Evolutionary conservation across 129 eudicot species (phyloP).

Genomic region (Flaveria brownii): DNA sequence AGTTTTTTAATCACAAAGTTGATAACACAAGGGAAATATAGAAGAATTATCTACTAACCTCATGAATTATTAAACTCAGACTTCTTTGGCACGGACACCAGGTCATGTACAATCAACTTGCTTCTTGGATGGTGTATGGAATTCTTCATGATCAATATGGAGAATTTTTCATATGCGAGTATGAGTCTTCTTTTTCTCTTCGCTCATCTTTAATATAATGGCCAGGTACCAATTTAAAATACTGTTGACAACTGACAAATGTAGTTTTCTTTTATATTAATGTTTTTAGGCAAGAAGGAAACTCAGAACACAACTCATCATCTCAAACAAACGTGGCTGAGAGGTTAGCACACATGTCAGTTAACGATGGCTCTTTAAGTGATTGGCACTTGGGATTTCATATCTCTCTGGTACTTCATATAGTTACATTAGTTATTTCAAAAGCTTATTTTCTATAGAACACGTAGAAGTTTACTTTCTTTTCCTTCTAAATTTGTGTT

Average conservation of each 20-base stretch:
- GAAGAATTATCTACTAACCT: background rate
- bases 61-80: constrained; percentile 38
- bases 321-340: constrained; percentile 44
- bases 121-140: constrained; percentile 97
- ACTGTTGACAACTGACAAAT: constrained; percentile 12
- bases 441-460: constrained; percentile 1
- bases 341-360: constrained; percentile 65
- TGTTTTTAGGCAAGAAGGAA: constrained; percentile 73
- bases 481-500: background rate
- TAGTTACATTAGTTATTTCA: constrained; percentile 1
- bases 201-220: background rate
- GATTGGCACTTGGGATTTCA: constrained; percentile 98
- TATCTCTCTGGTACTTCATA: constrained; percentile 65
- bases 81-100: constrained; percentile 99
- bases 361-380: constrained; percentile 63
- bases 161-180: constrained; percentile 69
- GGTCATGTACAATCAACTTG: constrained; percentile 91
- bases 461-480: background rate
- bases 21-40: constrained; percentile 2
- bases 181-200: constrained; percentile 11
- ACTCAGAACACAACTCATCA: constrained; percentile 49
- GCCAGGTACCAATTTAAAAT: background rate
- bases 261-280: constrained; percentile 1
- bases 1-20: constrained; percentile 20
- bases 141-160: constrained; percentile 89